Evolutionary conservation across 2,329 filamentous ascomycete species (phyloP).

Genomic region (Fusarium nematophilum): DNA sequence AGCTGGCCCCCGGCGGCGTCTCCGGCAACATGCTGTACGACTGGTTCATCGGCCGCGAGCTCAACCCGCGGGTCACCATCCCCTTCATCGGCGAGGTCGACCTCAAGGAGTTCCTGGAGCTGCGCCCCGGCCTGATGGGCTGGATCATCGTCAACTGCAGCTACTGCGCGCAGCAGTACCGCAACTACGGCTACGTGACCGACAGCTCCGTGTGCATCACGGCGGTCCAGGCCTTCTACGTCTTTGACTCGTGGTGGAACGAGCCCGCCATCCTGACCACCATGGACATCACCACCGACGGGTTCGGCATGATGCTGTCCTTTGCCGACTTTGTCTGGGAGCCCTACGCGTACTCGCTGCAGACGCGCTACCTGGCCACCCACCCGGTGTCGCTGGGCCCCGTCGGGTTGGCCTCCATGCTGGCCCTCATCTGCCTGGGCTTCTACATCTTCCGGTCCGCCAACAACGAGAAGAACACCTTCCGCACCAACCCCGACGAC

Average conservation of each 20-base stretch:
- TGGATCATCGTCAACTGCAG: slow-evolving; percentile 89
- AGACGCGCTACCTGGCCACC: slow-evolving; percentile 84
- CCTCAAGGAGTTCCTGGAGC: slow-evolving; percentile 89
- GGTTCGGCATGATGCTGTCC: slow-evolving; percentile 93
- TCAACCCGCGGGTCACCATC: slow-evolving; percentile 86
- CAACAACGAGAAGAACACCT: slow-evolving; percentile 95
- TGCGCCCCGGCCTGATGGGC: slow-evolving; percentile 90
- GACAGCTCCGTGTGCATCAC: slow-evolving; percentile 88
- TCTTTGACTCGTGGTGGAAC: slow-evolving; percentile 87
- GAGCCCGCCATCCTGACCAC: slow-evolving; percentile 91
- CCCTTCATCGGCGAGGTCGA: slow-evolving; percentile 88
- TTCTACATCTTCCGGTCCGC: slow-evolving; percentile 93
- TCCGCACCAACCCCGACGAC: slow-evolving; percentile 88
- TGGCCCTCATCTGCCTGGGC: slow-evolving; percentile 76
- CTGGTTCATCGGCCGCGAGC: slow-evolving; percentile 95
- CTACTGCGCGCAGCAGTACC: slow-evolving; percentile 89
- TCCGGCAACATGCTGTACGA: slow-evolving; percentile 91
- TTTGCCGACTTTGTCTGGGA: slow-evolving; percentile 96
- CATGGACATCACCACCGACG: slow-evolving; percentile 93
- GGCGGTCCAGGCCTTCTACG: slow-evolving; percentile 82
- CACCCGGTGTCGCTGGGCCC: slow-evolving; percentile 84
- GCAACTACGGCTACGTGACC: slow-evolving; percentile 82
- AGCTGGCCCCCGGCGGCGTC: slow-evolving; percentile 84
- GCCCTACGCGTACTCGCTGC: slow-evolving; percentile 87
- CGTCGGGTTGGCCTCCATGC: slow-evolving; percentile 71